Base-by-base conservation (phyloP, 495 filamentous ascomycete species). In the Penicillium arizonense region DNA sequence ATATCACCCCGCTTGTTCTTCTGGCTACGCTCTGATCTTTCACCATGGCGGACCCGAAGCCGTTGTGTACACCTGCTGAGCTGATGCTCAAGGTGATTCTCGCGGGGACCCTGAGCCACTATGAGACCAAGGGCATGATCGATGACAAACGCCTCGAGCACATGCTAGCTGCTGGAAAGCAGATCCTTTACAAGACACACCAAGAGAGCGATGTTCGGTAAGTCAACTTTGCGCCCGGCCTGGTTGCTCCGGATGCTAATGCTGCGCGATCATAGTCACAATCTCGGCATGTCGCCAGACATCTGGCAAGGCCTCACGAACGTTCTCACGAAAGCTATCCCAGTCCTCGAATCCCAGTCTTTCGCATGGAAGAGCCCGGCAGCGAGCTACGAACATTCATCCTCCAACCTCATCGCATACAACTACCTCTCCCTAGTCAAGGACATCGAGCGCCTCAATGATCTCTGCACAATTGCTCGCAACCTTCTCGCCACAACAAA, bases 401-500 rank as follows among this genome's bases (percentile, higher is more conserved):
- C 77, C 3, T 78, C 85, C 5, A 80, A 85, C 28, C 70, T 94
- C n/a, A 95, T 96, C 55, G 84, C 87, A 26, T 82, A 82, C 59
- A 89, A 94, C 62, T 87, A 90, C 55, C 77, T 79, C 16, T 79
- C 79, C 7, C 73, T 96, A 43, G 84, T 89, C 59, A 87, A 89
- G 54, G 90, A 96, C 61, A 77, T 97, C 35, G 86, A 91, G 63
- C 80, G 89, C 43, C 71, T 96, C 18, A 92, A 93, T 72, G 90
- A 90, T 70, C 67, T 96, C 13, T 86, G 92, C 64, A 83, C 88
- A 26, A 90, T 96, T 61, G 87, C 87, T 11, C 78, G 91, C 44
- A 96, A 97, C 66, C 77, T 93, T 38, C 78, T 96, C 3, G 88
- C 90, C 5, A 87, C 84, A 4, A 90, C 89, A 14, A 88, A 90